Evolutionary conservation across 2,329 filamentous ascomycete species (phyloP).

Genomic region (Phialophora verrucosa): DNA sequence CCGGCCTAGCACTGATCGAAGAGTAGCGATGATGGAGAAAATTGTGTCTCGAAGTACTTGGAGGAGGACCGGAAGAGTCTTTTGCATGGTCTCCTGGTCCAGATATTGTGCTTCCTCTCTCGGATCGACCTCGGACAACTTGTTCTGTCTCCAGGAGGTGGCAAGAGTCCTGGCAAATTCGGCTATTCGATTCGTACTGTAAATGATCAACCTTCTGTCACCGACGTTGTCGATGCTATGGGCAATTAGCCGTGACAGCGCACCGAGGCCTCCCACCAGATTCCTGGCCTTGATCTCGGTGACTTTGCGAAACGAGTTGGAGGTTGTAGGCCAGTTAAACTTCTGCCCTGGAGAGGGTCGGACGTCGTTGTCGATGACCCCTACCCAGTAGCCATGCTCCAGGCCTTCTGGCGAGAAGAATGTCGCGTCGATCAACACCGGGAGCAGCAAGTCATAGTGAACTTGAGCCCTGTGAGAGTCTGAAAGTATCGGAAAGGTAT

Average conservation of each 20-base stretch:
- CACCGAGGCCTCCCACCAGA: conserved; percentile 65
- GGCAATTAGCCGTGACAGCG: conserved; percentile 66
- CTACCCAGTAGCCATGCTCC: conserved; percentile 75
- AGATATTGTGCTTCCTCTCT: conserved; percentile 69
- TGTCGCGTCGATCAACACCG: conserved; percentile 70
- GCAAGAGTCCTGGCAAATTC: conserved; percentile 70
- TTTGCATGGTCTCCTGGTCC: conserved; percentile 67
- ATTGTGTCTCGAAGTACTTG: conserved; percentile 74
- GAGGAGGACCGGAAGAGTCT: conserved; percentile 75
- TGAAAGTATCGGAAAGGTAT: conserved; percentile 74
- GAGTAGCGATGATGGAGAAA: conserved; percentile 74
- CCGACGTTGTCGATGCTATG: conserved; percentile 64
- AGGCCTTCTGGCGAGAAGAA: conserved; percentile 75
- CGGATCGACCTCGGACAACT: conserved; percentile 73
- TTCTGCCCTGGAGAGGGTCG: conserved; percentile 57
- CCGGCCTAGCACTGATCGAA: conserved; percentile 75
- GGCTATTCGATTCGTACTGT: conserved; percentile 65
- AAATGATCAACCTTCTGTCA: conserved; percentile 51
- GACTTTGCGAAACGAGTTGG: conserved; percentile 63
- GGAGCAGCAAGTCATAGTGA: conserved; percentile 72
- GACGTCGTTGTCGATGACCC: conserved; percentile 71
- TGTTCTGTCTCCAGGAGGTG: conserved; percentile 75
- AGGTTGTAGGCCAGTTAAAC: conserved; percentile 69
- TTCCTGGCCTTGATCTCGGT: conserved; percentile 63
- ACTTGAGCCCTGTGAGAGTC: conserved; percentile 64